Percentiles rank a stretch among this genome's conserved stretches.
Conservation (phyloP, 2,329 filamentous ascomycete genomes). For the Claviceps monticola region DNA sequence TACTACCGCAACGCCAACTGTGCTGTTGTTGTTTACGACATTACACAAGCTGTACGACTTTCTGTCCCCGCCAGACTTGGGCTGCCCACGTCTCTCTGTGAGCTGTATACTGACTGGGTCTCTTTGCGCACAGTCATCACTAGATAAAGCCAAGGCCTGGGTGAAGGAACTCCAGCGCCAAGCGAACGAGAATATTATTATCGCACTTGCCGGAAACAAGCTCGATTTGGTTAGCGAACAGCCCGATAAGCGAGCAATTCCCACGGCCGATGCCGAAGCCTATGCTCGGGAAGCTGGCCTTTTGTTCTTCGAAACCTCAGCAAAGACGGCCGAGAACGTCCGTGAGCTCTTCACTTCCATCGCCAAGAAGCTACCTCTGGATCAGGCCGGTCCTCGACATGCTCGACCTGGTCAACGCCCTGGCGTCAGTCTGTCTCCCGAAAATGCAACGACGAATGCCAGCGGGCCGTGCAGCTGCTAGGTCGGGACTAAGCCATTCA, state of each 20-base stretch:
- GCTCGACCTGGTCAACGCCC: constrained; percentile 51
- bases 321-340: constrained; percentile 95
- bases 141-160: constrained; percentile 99
- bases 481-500: neutral
- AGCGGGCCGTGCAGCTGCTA: constrained; percentile 45
- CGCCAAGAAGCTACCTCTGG: constrained; percentile 91
- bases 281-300: constrained; percentile 89
- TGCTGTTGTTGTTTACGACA: constrained; percentile 97
- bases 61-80: neutral
- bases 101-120: neutral
- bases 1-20: constrained; percentile 99
- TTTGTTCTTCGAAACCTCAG: constrained; percentile 96
- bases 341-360: constrained; percentile 93
- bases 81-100: neutral
- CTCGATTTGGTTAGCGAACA: constrained; percentile 88
- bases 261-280: constrained; percentile 79
- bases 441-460: constrained; percentile 43
- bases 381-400: constrained; percentile 87
- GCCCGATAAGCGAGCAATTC: constrained; percentile 88
- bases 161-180: constrained; percentile 97
- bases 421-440: constrained; percentile 42
- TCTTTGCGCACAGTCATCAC: constrained; percentile 53
- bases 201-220: constrained; percentile 95
- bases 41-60: constrained; percentile 81
- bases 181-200: constrained; percentile 99